These are phyloP conservation scores for Candida dubliniensis DNA, from an alignment of 1,139 yeast species.

Conservation along the genomic window DNA sequence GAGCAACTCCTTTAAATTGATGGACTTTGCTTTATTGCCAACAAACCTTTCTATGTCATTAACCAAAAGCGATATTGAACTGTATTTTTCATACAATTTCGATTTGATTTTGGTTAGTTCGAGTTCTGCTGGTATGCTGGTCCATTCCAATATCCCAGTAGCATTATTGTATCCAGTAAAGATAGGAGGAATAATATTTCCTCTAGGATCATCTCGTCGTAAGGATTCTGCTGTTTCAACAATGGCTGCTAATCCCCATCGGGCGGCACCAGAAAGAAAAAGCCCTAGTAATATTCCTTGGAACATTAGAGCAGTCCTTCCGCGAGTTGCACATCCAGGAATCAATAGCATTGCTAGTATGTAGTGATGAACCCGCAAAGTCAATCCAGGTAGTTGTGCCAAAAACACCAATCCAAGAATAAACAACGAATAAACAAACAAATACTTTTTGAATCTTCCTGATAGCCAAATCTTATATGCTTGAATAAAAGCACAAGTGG, in stretches of 20 bases:
- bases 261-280: conserved; percentile 77
- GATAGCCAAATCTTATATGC: conserved; percentile 79
- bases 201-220: conserved; percentile 74
- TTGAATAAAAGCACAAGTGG: conserved; percentile 64
- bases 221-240: conserved; percentile 73
- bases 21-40: conserved; percentile 43
- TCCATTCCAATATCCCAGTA: conserved; percentile 40
- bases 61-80: conserved; percentile 62
- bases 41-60: conserved; percentile 80
- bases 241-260: conserved; percentile 94
- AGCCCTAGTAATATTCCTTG: conserved; percentile 86
- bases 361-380: conserved; percentile 85
- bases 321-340: conserved; percentile 86
- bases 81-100: conserved; percentile 20
- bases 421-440: conserved; percentile 50
- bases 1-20: conserved; percentile 45
- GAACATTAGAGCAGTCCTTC: conserved; percentile 65
- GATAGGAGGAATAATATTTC: conserved; percentile 51
- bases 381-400: conserved; percentile 63
- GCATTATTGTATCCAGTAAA: conserved; percentile 28
- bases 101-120: conserved; percentile 10
- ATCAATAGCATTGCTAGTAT: conserved; percentile 73
- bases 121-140: conserved; percentile 10
- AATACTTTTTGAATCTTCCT: conserved; percentile 66
- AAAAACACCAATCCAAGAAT: conserved; percentile 47